phyloP scores from a whole-genome alignment of 495 filamentous ascomycete species.

The Geopyxis carbonaria region DNA sequence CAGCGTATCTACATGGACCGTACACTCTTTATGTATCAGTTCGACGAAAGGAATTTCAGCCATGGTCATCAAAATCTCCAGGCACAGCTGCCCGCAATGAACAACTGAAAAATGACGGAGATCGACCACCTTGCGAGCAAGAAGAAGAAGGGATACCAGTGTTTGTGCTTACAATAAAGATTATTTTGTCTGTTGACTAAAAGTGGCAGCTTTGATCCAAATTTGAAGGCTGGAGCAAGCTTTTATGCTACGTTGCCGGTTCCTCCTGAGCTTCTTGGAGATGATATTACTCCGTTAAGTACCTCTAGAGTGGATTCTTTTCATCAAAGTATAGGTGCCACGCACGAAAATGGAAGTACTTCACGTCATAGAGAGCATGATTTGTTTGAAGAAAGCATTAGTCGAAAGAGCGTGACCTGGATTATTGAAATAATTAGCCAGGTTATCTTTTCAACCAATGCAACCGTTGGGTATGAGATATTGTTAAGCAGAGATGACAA shows the following conservation, averaged over 20 bases:
- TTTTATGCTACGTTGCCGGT: slow-evolving; percentile 66
- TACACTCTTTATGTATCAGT: slow-evolving; percentile 79
- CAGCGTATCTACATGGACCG: slow-evolving; percentile 88
- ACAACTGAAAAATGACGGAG: slow-evolving; percentile 8
- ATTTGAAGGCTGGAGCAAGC: slow-evolving; percentile 79
- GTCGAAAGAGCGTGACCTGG: slow-evolving; percentile 55
- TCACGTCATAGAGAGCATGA: too few species aligned
- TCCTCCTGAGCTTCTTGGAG: slow-evolving; percentile 35
- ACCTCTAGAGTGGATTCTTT: too few species aligned
- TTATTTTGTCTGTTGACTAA: slow-evolving; percentile 37
- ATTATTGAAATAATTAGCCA: slow-evolving; percentile 82
- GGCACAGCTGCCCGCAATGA: slow-evolving; percentile 7
- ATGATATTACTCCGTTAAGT: too few species aligned
- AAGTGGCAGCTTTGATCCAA: slow-evolving; percentile 62
- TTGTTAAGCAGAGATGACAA: slow-evolving; percentile 72
- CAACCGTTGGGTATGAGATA: slow-evolving; percentile 79
- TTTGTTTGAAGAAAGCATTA: too few species aligned
- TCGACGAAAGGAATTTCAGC: slow-evolving; percentile 26
- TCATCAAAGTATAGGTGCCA: too few species aligned
- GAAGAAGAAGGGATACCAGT: slow-evolving; percentile 12
- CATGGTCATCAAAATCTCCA: slow-evolving; percentile 15
- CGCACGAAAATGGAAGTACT: too few species aligned
- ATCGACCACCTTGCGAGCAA: slow-evolving; percentile 3
- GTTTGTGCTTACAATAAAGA: slow-evolving; percentile 6
- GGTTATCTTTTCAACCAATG: slow-evolving; percentile 75